Base-by-base conservation (phyloP, 495 filamentous ascomycete genomes). In the Thozetella sp. region DNA sequence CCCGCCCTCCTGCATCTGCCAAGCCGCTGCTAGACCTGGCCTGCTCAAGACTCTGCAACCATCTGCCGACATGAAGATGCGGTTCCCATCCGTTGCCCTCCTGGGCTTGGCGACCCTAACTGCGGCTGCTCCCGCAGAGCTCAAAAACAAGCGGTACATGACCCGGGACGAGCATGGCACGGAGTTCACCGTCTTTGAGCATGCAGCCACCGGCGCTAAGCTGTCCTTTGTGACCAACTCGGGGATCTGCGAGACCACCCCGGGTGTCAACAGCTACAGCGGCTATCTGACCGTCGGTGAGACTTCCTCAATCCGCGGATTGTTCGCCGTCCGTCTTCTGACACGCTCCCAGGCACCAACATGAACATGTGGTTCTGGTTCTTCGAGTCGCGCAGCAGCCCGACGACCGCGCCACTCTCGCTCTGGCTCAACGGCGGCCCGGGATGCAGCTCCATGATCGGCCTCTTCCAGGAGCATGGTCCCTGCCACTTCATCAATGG, bases 351-450 rank as follows among this genome's bases (percentile, higher is more conserved):
- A n/a, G n/a, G n/a, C n/a, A n/a, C n/a, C 43, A 13, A 81, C 53
- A 76, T 80, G 72, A 81, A 84, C 65, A 82, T 83, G 79, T 83
- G 75, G 73, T 48, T 83, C 59, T 83, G 80, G 80, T 75, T 80
- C 64, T 86, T 86, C 65, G 81, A 83, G 61, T 69, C 82, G 13
- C 76, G 83, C 4, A 72, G 79, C 22, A 77, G 74, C 57, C 79
- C 83, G 1, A 58, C 70, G 1, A 80, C 71, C 2, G 80, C 80
- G 19, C 83, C 83, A 0, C 72, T 86, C 12, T 76, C 75, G 6
- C 72, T 74, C 15, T 87, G 80, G 77, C 77, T 86, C 60, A 85
- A 85, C 53, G 84, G 85, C 15, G 87, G 86, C 0, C 85, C 86
- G 0, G 86, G 86, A 17, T 81, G 76, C 45, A 81, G 78, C 2